These are phyloP conservation scores for Erodium trifolium DNA, from an alignment of 441 rosid species.

Conservation along the genomic window DNA sequence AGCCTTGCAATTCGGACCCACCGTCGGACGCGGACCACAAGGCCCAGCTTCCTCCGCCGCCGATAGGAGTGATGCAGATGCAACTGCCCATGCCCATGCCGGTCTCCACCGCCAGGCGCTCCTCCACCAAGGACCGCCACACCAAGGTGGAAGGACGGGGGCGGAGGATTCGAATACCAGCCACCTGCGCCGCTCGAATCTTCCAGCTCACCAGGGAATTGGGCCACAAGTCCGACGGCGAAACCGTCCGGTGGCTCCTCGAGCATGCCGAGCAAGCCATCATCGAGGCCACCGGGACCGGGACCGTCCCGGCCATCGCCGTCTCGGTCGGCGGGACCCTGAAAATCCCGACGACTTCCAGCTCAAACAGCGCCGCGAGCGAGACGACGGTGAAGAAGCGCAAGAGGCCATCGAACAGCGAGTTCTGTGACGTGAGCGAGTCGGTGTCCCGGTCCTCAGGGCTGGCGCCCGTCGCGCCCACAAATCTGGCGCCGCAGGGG, in stretches of 20 bases:
- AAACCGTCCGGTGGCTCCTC: conserved; percentile 54
- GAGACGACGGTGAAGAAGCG: conserved; percentile 19
- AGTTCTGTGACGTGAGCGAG: not conserved
- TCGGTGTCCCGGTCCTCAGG: conserved; percentile 29
- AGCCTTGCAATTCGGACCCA: conserved; percentile 18
- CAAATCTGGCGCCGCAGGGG: not conserved
- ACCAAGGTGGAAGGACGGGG: conserved; percentile 51
- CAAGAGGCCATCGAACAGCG: conserved; percentile 28
- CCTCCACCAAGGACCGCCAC: conserved; percentile 25
- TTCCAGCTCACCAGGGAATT: conserved; percentile 56
- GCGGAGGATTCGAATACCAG: conserved; percentile 56
- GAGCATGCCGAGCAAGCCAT: conserved; percentile 50
- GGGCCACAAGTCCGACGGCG: conserved; percentile 27
- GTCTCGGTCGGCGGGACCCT: conserved; percentile 39
- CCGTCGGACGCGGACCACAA: conserved; percentile 20
- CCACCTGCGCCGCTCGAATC: conserved; percentile 55
- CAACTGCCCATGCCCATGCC: too few relatives aligned
- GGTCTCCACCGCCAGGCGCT: too few relatives aligned
- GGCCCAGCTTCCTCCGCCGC: too few relatives aligned
- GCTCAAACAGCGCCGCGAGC: conserved; percentile 2
- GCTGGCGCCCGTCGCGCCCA: conserved; percentile 19
- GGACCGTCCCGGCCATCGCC: conserved; percentile 44
- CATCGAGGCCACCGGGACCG: conserved; percentile 47
- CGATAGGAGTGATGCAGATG: too few relatives aligned
- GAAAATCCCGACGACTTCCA: conserved; percentile 31